Base-by-base conservation (phyloP, 139 green algal species). In the Diplosphaera chodatii region DNA sequence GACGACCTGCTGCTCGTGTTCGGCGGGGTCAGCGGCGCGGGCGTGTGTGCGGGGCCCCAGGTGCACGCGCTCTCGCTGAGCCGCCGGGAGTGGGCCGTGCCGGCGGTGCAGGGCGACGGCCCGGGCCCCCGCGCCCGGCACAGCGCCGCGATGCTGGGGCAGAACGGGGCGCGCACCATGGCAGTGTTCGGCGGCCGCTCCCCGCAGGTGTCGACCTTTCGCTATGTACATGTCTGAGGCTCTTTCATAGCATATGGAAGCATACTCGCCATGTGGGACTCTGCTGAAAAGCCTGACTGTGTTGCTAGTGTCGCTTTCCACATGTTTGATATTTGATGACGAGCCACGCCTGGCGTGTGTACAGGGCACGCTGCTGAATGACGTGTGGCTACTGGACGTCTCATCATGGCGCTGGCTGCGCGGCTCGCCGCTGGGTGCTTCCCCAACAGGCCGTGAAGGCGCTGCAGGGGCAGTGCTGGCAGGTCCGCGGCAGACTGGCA, bases 181-280 rank as follows among this genome's bases (percentile, higher is more conserved):
- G 66, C 75, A 10, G 69, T 80, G 4, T 80, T 76, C 56, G 75
- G 75, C n/a, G 75, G 75, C 32, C 75, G 75, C 62, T 40, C 48
- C 32, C 34, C 62, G 1, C 28, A 32, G 33, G 73, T 62, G 34
- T n/a, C n/a, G n/a, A n/a, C n/a, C n/a, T n/a, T n/a, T n/a, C n/a
- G n/a, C n/a, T n/a, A n/a, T n/a, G n/a, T n/a, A n/a, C n/a, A n/a
- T n/a, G n/a, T n/a, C n/a, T n/a, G n/a, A n/a, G n/a, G n/a, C n/a
- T n/a, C n/a, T n/a, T n/a, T n/a, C n/a, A n/a, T n/a, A n/a, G n/a
- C n/a, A n/a, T n/a, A n/a, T n/a, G n/a, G n/a, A n/a, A n/a, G n/a
- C n/a, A n/a, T n/a, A n/a, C n/a, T n/a, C n/a, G n/a, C n/a, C n/a
- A n/a, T n/a, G n/a, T n/a, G n/a, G n/a, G n/a, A n/a, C n/a, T n/a